Evolutionary conservation across 1,139 yeast genomes (phyloP).

Genomic region (Debaryomyces sp.): DNA sequence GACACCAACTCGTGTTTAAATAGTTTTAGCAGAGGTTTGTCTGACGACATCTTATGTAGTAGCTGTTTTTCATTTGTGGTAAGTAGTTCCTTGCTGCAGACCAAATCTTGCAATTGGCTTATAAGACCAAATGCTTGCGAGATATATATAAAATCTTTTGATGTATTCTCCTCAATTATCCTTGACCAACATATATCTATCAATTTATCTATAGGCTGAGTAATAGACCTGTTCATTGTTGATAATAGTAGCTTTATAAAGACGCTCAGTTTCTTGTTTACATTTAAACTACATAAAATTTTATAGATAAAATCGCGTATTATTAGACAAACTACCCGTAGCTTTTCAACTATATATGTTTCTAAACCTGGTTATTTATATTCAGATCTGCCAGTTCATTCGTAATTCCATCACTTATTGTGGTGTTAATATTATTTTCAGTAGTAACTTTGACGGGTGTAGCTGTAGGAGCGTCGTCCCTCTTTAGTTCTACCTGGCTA

Average conservation of each 20-base stretch:
- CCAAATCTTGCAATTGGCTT: constrained; percentile 27
- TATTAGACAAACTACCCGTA: background rate
- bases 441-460: background rate
- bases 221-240: constrained; percentile 1
- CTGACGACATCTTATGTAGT: constrained; percentile 28
- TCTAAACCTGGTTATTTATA: background rate
- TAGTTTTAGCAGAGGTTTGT: constrained; percentile 31
- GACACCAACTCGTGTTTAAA: constrained; percentile 28
- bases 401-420: background rate
- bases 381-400: background rate
- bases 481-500: background rate
- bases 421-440: background rate
- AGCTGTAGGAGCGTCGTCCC: background rate
- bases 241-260: background rate
- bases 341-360: background rate
- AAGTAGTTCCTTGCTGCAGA: constrained; percentile 23
- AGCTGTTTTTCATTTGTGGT: constrained; percentile 27
- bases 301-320: background rate
- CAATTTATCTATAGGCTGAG: constrained; percentile 18
- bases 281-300: background rate
- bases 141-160: constrained; percentile 26
- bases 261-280: background rate
- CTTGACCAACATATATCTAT: constrained; percentile 34
- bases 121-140: constrained; percentile 31
- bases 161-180: constrained; percentile 10